Base-by-base conservation (phyloP, 129 eudicot species). In the Tagetes patula region DNA sequence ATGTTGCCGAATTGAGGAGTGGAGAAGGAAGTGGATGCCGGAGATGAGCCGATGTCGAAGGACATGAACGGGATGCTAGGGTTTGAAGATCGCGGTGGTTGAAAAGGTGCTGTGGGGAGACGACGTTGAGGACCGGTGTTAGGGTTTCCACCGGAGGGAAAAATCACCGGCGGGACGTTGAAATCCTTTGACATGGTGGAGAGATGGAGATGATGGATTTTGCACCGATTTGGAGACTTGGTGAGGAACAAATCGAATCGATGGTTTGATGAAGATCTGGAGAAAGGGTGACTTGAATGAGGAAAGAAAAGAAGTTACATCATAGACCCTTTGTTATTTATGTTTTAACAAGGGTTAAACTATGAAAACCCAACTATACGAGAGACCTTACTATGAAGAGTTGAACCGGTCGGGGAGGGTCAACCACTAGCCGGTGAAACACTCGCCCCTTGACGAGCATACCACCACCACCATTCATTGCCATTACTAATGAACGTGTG, bases 81-180 rank as follows among this genome's bases (percentile, higher is more conserved):
- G 79, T 79, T 86, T 1, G 90, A 80, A 12, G 90, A 78, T 69
- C 88, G 75, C 2, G 91, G 81, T 11, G 97, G 91, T 42, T 86
- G 96, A 41, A 88, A 88, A 32, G 96, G 89, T 4, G 92, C 90
- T 2, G 97, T 84, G 8, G 96, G 89, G 75, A 78, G 85, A 58
- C 95, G 90, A 6, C 83, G 90, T 55, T 80, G 85, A 34, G 86
- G 50, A 65, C 74, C 78, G 50, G 85, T 48, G 59, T 69, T 76
- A 48, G 96, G 83, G 78, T 82, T 91, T 27, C 89, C 88, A 47
- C 84, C 96, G 80, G 96, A 82, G 6, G 97, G 97, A 82, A 91
- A 91, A 11, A 91, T 71, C 13, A 91, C 96, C 3, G 96, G 97
- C 20, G 97, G 97, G 12, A 84, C 90, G 66, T 88, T 88, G 82